Percentiles rank a stretch among this genome's conserved stretches.
Conservation (phyloP, 192 early-diverging fungal species). For the Backusella psychrophila region DNA sequence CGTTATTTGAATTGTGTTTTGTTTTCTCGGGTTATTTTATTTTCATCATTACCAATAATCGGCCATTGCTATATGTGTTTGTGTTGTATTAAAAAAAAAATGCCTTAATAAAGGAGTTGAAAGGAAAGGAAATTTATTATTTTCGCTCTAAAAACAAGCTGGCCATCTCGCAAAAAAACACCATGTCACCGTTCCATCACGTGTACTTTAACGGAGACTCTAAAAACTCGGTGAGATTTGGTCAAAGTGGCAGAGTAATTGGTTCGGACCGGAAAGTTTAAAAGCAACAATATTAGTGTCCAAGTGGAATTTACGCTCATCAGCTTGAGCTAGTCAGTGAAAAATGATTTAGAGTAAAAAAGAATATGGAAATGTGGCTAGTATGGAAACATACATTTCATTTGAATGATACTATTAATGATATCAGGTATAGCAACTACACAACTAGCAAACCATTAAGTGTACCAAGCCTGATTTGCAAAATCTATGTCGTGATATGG, state of each 20-base stretch:
- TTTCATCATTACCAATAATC: slow-evolving; percentile 1
- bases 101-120: background rate
- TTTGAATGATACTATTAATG: slow-evolving; percentile 61
- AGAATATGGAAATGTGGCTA: slow-evolving; percentile 52
- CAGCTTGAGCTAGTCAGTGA: no score
- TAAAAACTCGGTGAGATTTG: no score
- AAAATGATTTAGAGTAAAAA: no score
- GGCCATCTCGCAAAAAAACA: background rate
- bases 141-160: background rate
- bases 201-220: background rate
- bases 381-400: slow-evolving; percentile 67
- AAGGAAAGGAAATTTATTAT: background rate
- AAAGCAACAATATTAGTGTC: no score
- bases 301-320: no score
- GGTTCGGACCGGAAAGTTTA: no score
- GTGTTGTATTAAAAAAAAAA: background rate
- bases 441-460: slow-evolving; percentile 75
- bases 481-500: no score
- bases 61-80: background rate
- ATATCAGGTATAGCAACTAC: slow-evolving; percentile 88
- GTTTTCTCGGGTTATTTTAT: slow-evolving; percentile 3
- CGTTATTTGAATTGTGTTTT: background rate
- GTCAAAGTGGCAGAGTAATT: no score
- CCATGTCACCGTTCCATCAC: background rate
- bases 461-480: no score